Conservation (phyloP, 352 stramenopile species). For the Globisporangium camurandrum region DNA sequence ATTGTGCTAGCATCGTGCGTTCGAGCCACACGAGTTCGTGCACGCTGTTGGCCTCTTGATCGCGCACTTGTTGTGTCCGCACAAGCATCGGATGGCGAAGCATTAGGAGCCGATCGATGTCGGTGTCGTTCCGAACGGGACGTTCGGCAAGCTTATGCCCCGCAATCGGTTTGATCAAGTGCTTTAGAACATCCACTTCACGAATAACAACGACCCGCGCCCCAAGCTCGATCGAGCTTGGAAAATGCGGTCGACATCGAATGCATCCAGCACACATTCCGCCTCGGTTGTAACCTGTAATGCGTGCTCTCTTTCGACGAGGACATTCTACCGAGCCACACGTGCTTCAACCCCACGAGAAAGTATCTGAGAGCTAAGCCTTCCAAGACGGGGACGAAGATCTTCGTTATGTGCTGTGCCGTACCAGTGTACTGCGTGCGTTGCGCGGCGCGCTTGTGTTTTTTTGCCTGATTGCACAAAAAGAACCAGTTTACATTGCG, state of each 20-base stretch:
- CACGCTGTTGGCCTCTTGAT: background rate
- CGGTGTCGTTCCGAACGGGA: background rate
- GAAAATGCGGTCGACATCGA: background rate
- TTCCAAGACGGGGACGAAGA: background rate
- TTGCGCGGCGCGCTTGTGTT: background rate
- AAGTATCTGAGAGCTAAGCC: no score
- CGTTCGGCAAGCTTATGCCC: background rate
- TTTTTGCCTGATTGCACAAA: no score
- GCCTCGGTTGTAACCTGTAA: background rate
- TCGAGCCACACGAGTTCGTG: background rate
- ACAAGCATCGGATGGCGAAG: no score
- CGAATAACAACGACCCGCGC: background rate
- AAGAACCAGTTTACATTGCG: no score
- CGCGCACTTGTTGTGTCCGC: background rate
- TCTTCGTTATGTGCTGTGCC: background rate
- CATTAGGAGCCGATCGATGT: background rate
- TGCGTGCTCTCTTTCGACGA: background rate
- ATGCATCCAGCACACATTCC: background rate
- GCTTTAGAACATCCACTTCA: background rate
- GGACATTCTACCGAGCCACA: background rate
- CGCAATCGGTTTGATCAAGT: background rate
- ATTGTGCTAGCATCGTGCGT: no score
- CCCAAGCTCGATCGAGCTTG: background rate
- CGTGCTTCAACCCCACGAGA: background rate
- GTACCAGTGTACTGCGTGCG: background rate